Conservation (phyloP, 2,329 filamentous ascomycete genomes). For the Dothideomycetes sp. region DNA sequence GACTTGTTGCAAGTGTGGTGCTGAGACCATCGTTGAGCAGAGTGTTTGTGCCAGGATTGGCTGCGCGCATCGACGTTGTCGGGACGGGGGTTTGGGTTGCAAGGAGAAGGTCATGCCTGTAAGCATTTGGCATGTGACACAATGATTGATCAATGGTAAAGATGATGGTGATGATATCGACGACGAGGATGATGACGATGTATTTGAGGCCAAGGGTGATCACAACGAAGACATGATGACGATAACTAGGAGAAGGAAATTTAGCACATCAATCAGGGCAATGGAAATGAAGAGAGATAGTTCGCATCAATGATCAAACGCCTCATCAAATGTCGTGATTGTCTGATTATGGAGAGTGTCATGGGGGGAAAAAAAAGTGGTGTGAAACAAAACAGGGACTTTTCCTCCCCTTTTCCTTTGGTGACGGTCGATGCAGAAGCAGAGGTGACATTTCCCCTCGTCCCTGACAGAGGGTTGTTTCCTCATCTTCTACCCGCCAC, state of each 20-base stretch:
- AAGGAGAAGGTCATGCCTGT: too few relatives aligned
- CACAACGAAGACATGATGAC: too few relatives aligned
- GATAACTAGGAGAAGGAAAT: too few relatives aligned
- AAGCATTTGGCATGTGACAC: too few relatives aligned
- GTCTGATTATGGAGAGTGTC: slow-evolving; percentile 3
- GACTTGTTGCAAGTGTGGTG: neutral
- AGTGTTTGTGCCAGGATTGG: neutral
- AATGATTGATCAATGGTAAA: too few relatives aligned
- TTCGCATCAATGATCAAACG: slow-evolving; percentile 5
- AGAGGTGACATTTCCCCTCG: neutral
- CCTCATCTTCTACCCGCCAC: neutral
- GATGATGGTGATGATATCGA: too few relatives aligned
- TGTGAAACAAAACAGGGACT: neutral
- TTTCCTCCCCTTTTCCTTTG: too few relatives aligned
- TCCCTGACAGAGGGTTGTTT: neutral
- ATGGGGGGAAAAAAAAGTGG: neutral
- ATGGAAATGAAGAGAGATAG: too few relatives aligned
- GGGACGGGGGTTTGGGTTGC: neutral
- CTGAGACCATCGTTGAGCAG: neutral
- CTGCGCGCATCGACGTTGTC: neutral
- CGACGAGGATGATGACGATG: too few relatives aligned
- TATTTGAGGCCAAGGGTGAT: too few relatives aligned
- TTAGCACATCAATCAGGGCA: too few relatives aligned
- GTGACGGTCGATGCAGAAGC: too few relatives aligned
- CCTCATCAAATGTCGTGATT: slow-evolving; percentile 13